Base-by-base conservation (phyloP, 129 eudicot species). In the Artemisia argyi region DNA sequence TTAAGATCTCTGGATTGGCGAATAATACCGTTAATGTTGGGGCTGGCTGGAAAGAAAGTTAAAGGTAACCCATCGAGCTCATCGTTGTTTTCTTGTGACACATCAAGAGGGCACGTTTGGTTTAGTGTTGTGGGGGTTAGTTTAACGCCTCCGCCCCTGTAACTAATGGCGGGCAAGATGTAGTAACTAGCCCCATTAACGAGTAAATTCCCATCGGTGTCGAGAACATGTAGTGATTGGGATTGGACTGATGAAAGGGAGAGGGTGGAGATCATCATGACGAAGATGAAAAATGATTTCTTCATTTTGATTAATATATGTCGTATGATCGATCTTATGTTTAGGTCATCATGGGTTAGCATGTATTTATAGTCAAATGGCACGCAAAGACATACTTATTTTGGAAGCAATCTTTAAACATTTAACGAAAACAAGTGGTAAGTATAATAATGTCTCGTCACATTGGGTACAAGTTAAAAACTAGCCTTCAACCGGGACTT, bases 1-100 rank as follows among this genome's bases (percentile, higher is more conserved):
- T 83, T 83, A 8, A 81, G 69, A 76, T 86, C 91, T 12, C 77
- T 72, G 10, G 81, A 78, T 1, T 66, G 65, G 30, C 77, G 83
- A 28, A 86, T 65, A 1, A 86, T 78, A 3, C 88, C 84, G 1
- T 80, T 76, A 11, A 68, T 71, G 54, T 35, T 78, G 5, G 85
- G 62, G 67, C 72, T 58, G 50, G 78, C 78, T 1, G 69, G 80
- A 3, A 76, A 79, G 83, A 85, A 85, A 44, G 68, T 68, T 14
- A 86, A 16, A 0, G 51, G 74, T 18, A n/a, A 0, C 46, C 80
- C 80, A 3, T 67, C 59, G 5, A 32, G n/a, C 8, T 54, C 73
- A 18, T 67, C 68, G 24, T 55, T 55, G 61, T 67, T 47, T 66
- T 55, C 68, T 76, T 76, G 80, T 5, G 72, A 20, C n/a, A 76